phyloP scores from a whole-genome alignment of 345 rosid genomes.

The Firmiana major region DNA sequence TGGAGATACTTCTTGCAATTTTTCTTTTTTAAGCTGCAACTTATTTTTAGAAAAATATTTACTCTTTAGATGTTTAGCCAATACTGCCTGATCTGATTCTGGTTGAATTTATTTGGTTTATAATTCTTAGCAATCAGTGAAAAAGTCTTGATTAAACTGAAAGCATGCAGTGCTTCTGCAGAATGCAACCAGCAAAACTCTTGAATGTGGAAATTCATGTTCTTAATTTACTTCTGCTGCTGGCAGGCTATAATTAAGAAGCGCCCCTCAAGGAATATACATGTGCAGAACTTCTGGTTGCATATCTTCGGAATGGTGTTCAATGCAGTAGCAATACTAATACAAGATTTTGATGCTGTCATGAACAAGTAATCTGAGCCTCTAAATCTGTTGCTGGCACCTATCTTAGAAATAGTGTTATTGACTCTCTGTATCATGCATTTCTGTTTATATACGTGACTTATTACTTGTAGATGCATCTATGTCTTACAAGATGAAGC shows the following conservation, averaged over 20 bases:
- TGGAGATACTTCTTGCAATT: conserved; percentile 7
- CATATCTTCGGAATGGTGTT: conserved; percentile 91
- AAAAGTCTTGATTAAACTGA: background rate
- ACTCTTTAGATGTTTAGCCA: background rate
- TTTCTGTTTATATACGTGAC: background rate
- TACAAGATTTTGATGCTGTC: conserved; percentile 96
- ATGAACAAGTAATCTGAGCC: conserved; percentile 57
- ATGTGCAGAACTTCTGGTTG: conserved; percentile 95
- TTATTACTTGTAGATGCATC: background rate
- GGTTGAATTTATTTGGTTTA: background rate
- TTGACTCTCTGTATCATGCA: background rate
- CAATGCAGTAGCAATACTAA: conserved; percentile 81
- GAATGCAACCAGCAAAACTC: background rate
- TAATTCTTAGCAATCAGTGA: background rate
- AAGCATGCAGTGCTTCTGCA: background rate
- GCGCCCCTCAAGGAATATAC: conserved; percentile 90
- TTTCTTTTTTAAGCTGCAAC: conserved; percentile 2
- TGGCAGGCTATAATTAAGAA: conserved; percentile 92
- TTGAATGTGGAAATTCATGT: conserved; percentile 5
- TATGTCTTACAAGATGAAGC: background rate
- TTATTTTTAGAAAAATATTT: conserved; percentile 3
- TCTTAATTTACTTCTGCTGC: conserved; percentile 14
- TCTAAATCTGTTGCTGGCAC: conserved; percentile 12
- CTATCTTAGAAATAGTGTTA: background rate
- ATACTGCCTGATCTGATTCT: conserved; percentile 4